Evolutionary conservation across 2,329 filamentous ascomycete genomes (phyloP), one percentile per base, ranked within the genome.

Genomic region (Tolypocladium amazonense): DNA sequence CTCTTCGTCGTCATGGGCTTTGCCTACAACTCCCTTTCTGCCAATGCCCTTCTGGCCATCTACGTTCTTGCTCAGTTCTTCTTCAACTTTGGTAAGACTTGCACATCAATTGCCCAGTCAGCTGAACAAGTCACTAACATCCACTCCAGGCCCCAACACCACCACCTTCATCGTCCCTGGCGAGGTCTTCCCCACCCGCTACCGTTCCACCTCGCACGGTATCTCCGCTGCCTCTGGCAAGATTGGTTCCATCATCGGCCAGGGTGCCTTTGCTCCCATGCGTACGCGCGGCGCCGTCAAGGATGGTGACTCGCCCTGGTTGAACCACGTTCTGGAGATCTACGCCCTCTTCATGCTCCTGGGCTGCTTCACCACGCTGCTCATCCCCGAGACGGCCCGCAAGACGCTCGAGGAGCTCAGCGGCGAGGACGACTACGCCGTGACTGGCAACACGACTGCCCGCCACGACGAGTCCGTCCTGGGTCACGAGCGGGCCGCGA

Each of bases 311-410:
- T 67, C 71, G 20, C 88, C 87, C 1, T 92, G 88, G 88, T 81
- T 92, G 72, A 80, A 90, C 75, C 88, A 91, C 71, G 88, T 91
- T 47, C 83, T 92, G 69, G 78, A 90, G 78, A 90, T 91, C 66
- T 82, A 81, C 68, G 87, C 88, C 7, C 78, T 89, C 35, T 91
- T 92, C 79, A 92, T 91, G 88, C 79, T 91, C 39, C 77, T 84
- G 60, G 89, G 89, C 60, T 77, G 83, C 73, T 79, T 88, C 69
- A 88, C 87, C 12, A 87, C 87, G 0, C 73, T 89, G 1, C 75
- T 89, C 60, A 89, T 90, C 61, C 86, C 86, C 9, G 88, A 90
- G 78, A 90, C 86, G 25, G 89, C 88, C 76, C 78, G 86, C 60
- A 87, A 86, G 79, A 89, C 88, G 1, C 80, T 92, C 38, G 89